Base-by-base conservation (phyloP, 148 eudicot species). In the Suaeda aralocaspica region DNA sequence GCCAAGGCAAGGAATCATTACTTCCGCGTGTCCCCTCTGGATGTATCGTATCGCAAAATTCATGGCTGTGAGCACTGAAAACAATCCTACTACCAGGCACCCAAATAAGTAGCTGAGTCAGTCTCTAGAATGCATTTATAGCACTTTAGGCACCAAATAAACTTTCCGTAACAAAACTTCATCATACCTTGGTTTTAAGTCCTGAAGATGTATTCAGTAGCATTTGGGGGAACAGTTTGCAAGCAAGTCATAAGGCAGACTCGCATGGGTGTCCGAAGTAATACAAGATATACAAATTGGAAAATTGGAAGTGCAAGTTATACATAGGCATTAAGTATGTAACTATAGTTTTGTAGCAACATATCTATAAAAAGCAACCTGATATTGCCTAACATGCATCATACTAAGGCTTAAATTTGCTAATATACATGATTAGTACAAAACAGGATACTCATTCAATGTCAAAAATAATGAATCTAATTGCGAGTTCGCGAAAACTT, bases 21-120 rank as follows among this genome's bases (percentile, higher is more conserved):
- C 60, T 50, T 72, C n/a, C 74, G 6, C 68, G 67, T 6, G 68
- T 71, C 25, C 74, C 74, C 46, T 71, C 74, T 33, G 60, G 74
- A 44, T 59, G 68, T 31, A 42, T 60, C 12, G 61, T 49, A 22
- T 71, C 74, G 19, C 67, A 71, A 50, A 71, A 72, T 62, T 49
- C 28, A 50, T 61, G 66, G 49, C 66, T 72, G 48, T 72, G 68
- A 28, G 25, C 68, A 51, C 68, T 72, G 50, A 72, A 72, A 34
- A 72, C 36, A 18, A 72, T 72, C 68, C 74, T 72, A n/a, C n/a
- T n/a, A 50, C 48, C 34, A 72, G 22, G 16, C 28, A 25, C 64
- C n/a, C 64, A 59, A 16, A 62, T 15, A 70, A 11, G 2, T 3
- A 62, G 9, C 33, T 72, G 7, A 21, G n/a, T 71, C 53, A 72